Conservation (phyloP, 2,329 filamentous ascomycete genomes). For the Talaromyces sp. region DNA sequence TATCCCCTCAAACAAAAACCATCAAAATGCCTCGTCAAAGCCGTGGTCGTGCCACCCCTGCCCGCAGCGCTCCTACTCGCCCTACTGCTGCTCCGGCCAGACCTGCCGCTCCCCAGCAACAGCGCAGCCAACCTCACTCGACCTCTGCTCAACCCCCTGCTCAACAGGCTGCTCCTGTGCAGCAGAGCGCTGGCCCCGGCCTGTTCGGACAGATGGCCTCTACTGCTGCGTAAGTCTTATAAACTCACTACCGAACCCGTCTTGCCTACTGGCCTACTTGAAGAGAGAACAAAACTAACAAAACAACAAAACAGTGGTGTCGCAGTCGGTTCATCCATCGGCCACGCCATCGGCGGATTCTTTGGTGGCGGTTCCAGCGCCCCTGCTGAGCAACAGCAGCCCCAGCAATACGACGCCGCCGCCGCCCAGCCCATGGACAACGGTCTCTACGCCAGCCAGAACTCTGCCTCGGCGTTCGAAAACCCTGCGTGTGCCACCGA, state of each 20-base stretch:
- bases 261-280: no score
- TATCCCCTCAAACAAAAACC: background rate
- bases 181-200: conserved; percentile 62
- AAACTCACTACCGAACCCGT: background rate
- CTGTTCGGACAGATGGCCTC: conserved; percentile 96
- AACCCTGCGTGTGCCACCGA: conserved; percentile 70
- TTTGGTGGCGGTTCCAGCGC: conserved; percentile 69
- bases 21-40: conserved; percentile 72
- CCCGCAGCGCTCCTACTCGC: conserved; percentile 57
- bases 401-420: conserved; percentile 43
- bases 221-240: conserved; percentile 80
- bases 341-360: conserved; percentile 86
- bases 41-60: conserved; percentile 51
- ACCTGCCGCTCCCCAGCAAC: conserved; percentile 48
- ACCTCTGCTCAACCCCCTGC: conserved; percentile 54
- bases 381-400: conserved; percentile 49
- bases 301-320: conserved; percentile 65
- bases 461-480: conserved; percentile 32
- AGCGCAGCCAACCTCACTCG: conserved; percentile 64
- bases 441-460: conserved; percentile 41
- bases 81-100: conserved; percentile 60
- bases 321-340: conserved; percentile 90
- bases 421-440: conserved; percentile 50
- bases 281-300: background rate
- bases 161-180: conserved; percentile 42